A percentile compares a stretch with the other conserved stretches of the same genome.
phyloP scores from a whole-genome alignment of 768 basidiomycete genomes.

The Lactarius vividus region DNA sequence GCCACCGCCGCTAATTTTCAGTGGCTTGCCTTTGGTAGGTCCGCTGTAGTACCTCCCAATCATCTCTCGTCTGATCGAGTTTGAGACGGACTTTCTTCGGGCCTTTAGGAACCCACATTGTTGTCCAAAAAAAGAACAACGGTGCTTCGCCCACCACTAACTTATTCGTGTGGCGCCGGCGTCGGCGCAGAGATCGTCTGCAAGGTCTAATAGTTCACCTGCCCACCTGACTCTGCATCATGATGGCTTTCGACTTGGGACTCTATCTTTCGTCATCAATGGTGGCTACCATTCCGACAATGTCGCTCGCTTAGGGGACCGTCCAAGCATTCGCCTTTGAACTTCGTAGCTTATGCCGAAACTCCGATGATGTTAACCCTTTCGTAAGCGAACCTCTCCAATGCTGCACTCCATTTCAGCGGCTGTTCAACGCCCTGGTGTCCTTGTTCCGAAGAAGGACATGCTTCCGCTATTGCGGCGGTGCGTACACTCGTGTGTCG shows the following conservation, averaged over 20 bases:
- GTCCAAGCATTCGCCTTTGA: neutral
- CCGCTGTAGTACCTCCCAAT: neutral
- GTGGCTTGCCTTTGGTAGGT: neutral
- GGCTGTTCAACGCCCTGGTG: conserved; percentile 1
- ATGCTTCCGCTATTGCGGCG: neutral
- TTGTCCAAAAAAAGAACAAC: neutral
- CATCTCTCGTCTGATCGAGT: conserved; percentile 5
- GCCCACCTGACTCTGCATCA: neutral
- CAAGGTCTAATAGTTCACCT: neutral
- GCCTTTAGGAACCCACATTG: neutral
- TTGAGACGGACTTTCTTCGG: conserved; percentile 18
- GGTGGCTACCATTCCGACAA: conserved; percentile 7
- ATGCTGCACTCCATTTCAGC: conserved; percentile 2
- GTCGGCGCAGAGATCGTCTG: neutral
- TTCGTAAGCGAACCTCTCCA: neutral
- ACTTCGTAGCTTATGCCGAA: conserved; percentile 2
- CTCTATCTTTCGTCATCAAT: conserved; percentile 2
- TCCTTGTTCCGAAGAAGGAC: conserved; percentile 11
- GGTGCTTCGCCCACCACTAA: conserved; percentile 2
- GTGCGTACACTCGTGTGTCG: neutral
- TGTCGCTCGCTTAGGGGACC: conserved; percentile 12
- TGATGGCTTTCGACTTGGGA: neutral
- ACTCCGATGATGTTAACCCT: conserved; percentile 3
- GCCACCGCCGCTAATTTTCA: conserved; percentile 13
- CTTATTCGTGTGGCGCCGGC: conserved; percentile 17